phyloP scores from a whole-genome alignment of 116 monocot species.

The Phalaenopsis hybrid region DNA sequence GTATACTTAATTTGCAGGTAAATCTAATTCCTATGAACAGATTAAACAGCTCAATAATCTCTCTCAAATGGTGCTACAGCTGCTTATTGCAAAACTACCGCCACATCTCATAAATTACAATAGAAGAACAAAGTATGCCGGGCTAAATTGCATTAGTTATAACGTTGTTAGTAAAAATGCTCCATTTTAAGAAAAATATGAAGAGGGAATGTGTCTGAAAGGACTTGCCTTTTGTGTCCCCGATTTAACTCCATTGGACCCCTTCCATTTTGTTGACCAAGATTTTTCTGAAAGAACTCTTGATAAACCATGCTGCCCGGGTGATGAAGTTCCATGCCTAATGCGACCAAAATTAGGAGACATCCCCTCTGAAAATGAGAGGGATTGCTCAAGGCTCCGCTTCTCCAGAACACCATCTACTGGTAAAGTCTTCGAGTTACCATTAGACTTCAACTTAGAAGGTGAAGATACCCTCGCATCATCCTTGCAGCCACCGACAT shows the following conservation, averaged over 20 bases:
- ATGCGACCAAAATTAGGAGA: conserved; percentile 1
- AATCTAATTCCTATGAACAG: not conserved
- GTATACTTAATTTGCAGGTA: not conserved
- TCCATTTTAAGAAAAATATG: not conserved
- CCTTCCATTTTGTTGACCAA: not conserved
- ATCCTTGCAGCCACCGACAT: conserved; percentile 5
- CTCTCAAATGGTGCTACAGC: not conserved
- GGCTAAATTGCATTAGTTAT: too few relatives aligned
- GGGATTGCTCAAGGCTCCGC: conserved; percentile 4
- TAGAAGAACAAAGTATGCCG: too few relatives aligned
- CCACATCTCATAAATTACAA: too few relatives aligned
- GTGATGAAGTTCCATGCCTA: not conserved
- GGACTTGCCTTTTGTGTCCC: conserved; percentile 9
- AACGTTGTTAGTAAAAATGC: not conserved
- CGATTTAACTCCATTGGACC: not conserved
- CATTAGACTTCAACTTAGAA: not conserved
- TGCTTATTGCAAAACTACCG: too few relatives aligned
- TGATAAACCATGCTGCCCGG: conserved; percentile 1
- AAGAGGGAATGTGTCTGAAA: not conserved
- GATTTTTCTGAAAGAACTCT: conserved; percentile 14
- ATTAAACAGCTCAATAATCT: not conserved
- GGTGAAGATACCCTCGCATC: not conserved
- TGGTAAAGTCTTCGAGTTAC: not conserved
- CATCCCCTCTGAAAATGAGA: conserved; percentile 10
- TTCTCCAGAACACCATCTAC: not conserved